Percentiles rank a stretch among this genome's conserved stretches.
phyloP scores from a whole-genome alignment of 371 early-diverging fungal genomes.

The Rhizopus microsporus region DNA sequence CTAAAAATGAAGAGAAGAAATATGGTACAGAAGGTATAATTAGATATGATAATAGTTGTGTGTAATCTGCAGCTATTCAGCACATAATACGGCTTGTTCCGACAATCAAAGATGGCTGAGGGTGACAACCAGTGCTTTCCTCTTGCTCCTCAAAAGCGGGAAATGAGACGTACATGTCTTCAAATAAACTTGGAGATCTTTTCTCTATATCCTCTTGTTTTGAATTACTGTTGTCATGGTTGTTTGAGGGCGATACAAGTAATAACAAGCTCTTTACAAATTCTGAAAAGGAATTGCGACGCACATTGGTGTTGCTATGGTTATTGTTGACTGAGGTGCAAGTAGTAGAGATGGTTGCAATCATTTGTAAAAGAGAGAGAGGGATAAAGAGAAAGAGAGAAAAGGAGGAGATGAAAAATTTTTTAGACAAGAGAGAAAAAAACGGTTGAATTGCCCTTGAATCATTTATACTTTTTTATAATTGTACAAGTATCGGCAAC shows the following conservation, averaged over 20 bases:
- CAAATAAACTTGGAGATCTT: constrained; percentile 19
- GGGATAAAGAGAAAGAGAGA: background rate
- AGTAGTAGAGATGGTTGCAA: background rate
- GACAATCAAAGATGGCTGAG: constrained; percentile 7
- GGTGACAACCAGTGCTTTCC: constrained; percentile 11
- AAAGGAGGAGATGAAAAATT: background rate
- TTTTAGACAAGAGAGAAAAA: background rate
- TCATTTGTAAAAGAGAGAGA: background rate
- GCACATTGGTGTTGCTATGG: constrained; percentile 9
- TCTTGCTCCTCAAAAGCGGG: constrained; percentile 27
- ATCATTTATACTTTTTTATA: background rate
- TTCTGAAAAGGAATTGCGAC: constrained; percentile 30
- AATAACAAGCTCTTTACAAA: constrained; percentile 33
- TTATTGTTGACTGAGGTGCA: constrained; percentile 1
- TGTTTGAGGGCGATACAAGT: constrained; percentile 26
- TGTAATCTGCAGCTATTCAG: background rate
- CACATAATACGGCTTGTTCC: constrained; percentile 21
- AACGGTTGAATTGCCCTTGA: background rate
- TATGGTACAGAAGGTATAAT: background rate
- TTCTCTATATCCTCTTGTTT: constrained; percentile 6
- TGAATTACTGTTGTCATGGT: background rate
- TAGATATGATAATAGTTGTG: background rate
- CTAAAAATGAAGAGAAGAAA: background rate
- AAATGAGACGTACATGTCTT: constrained; percentile 31
- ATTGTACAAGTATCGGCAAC: background rate